A percentile compares a stretch with the other conserved stretches of the same genome.
These are phyloP conservation scores for Moesziomyces sp. DNA, from an alignment of 1,284 basidiomycete species.

Conservation along the genomic window DNA sequence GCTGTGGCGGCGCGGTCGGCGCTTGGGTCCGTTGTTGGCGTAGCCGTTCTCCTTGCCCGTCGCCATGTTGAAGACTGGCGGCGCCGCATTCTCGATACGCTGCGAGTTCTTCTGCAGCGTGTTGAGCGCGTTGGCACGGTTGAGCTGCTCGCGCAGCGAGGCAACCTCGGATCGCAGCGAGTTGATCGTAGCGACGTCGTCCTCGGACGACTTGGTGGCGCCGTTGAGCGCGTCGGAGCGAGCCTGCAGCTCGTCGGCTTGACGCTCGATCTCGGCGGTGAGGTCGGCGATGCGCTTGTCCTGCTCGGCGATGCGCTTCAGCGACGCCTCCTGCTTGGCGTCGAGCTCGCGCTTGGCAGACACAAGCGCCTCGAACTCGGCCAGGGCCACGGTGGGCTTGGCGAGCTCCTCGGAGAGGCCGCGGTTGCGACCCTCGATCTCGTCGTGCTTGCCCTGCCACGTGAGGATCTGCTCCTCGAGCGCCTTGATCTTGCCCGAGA, in stretches of 20 bases:
- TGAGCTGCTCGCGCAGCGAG: constrained; percentile 91
- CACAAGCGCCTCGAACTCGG: constrained; percentile 81
- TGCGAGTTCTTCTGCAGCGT: constrained; percentile 64
- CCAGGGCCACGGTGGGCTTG: constrained; percentile 78
- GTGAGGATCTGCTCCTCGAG: constrained; percentile 86
- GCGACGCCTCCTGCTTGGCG: constrained; percentile 80
- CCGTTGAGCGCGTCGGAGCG: constrained; percentile 69
- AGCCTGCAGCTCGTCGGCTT: constrained; percentile 82
- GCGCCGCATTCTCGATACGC: constrained; percentile 62
- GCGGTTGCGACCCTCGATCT: constrained; percentile 82
- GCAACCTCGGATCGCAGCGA: constrained; percentile 92
- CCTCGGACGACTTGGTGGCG: constrained; percentile 70
- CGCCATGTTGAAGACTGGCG: constrained; percentile 62
- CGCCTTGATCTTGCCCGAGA: constrained; percentile 79
- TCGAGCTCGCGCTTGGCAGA: constrained; percentile 84
- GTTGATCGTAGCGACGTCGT: constrained; percentile 85
- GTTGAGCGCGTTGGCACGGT: constrained; percentile 81
- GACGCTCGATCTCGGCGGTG: constrained; percentile 75
- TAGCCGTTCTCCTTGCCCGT: constrained; percentile 59
- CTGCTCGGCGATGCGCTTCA: constrained; percentile 81
- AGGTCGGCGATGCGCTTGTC: constrained; percentile 84
- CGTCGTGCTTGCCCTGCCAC: constrained; percentile 89
- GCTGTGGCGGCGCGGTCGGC: constrained; percentile 80
- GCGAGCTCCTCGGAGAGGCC: constrained; percentile 79
- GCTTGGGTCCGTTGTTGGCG: constrained; percentile 43